Evolutionary conservation across 306 rosid species (phyloP).

Genomic region (Prunus mongolica): DNA sequence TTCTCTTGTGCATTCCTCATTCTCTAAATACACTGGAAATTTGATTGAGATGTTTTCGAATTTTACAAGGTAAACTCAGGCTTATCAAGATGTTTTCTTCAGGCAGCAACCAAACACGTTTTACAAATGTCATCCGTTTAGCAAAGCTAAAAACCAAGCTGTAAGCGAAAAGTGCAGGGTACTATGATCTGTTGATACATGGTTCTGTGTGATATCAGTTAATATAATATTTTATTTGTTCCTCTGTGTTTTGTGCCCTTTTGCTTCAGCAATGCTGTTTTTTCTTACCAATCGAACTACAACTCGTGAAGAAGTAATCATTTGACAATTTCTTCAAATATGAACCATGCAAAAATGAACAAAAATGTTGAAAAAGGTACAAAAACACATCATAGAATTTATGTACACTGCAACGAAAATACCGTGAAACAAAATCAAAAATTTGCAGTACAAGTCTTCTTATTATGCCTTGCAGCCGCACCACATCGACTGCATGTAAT

Average conservation of each 20-base stretch:
- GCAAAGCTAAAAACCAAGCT: neutral
- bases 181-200: no score
- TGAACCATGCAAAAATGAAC: no score
- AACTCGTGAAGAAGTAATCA: neutral
- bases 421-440: neutral
- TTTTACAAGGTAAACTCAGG: no score
- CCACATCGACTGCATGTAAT: neutral
- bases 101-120: neutral
- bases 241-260: neutral
- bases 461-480: neutral
- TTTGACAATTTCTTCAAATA: neutral
- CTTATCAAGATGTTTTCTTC: no score
- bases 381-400: neutral
- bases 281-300: no score
- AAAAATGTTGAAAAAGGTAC: no score
- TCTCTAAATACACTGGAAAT: no score
- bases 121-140: neutral
- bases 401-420: neutral
- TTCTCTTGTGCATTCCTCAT: no score
- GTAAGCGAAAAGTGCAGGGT: neutral
- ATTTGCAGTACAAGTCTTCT: neutral
- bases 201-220: no score
- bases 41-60: no score
- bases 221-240: no score
- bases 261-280: neutral